These are phyloP conservation scores for Russula olivacea DNA, from an alignment of 768 basidiomycete species.

Conservation along the genomic window DNA sequence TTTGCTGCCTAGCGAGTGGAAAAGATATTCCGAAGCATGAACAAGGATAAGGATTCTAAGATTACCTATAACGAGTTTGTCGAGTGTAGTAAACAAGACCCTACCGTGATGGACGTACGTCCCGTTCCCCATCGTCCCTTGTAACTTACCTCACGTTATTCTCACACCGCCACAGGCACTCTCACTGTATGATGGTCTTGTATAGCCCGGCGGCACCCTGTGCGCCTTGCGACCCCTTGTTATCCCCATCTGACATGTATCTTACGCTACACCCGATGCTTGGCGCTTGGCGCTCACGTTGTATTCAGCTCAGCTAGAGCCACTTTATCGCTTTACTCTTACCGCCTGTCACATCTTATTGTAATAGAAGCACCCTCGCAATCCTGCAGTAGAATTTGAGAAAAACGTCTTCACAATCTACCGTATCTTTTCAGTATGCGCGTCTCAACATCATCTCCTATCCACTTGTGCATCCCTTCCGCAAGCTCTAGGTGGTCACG, in stretches of 20 bases:
- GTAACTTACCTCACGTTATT: slow-evolving; percentile 11
- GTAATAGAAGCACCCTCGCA: slow-evolving; percentile 3
- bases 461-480: slow-evolving; percentile 80
- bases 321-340: background rate
- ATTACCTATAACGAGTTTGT: slow-evolving; percentile 97
- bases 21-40: slow-evolving; percentile 99
- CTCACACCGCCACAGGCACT: slow-evolving; percentile 54
- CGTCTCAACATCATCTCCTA: slow-evolving; percentile 72
- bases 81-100: slow-evolving; percentile 97
- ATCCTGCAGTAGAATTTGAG: background rate
- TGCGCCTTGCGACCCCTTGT: background rate
- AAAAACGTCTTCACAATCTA: slow-evolving; percentile 38
- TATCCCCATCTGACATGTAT: slow-evolving; percentile 6
- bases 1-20: slow-evolving; percentile 71
- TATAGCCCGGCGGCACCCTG: slow-evolving; percentile 37
- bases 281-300: slow-evolving; percentile 2
- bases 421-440: slow-evolving; percentile 75
- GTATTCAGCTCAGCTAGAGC: slow-evolving; percentile 3
- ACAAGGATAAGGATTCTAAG: slow-evolving; percentile 87
- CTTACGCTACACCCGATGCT: slow-evolving; percentile 3
- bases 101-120: slow-evolving; percentile 93
- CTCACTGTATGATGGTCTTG: slow-evolving; percentile 91
- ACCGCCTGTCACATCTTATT: slow-evolving; percentile 1
- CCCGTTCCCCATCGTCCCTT: background rate
- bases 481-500: slow-evolving; percentile 89